A percentile compares a stretch with the other conserved stretches of the same genome.
phyloP scores from a whole-genome alignment of 2,329 filamentous ascomycete species.

The Paecilomyces sp. region DNA sequence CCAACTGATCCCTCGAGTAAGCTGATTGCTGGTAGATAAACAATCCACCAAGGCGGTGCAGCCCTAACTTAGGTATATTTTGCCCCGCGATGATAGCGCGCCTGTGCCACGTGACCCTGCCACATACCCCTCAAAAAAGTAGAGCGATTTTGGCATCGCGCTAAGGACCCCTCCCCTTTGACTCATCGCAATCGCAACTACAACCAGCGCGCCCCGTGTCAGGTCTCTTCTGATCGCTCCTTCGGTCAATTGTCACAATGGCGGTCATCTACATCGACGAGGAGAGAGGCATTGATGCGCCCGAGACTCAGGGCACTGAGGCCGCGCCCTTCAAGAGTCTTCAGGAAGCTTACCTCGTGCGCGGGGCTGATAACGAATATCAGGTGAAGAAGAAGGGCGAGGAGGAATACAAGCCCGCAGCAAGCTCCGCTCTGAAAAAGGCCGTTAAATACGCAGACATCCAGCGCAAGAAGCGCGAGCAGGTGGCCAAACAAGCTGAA shows the following conservation, averaged over 20 bases:
- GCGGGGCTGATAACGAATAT: constrained; percentile 55
- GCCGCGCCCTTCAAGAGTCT: constrained; percentile 74
- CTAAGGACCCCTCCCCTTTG: neutral
- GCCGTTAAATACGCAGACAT: constrained; percentile 63
- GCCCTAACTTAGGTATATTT: neutral
- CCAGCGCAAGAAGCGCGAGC: constrained; percentile 68
- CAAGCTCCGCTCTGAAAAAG: constrained; percentile 82
- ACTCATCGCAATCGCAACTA: neutral
- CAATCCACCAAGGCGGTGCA: neutral
- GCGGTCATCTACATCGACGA: constrained; percentile 68
- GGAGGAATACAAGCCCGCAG: constrained; percentile 72
- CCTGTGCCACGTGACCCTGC: neutral
- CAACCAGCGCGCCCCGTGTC: neutral
- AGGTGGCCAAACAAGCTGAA: constrained; percentile 65
- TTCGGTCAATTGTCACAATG: constrained; percentile 16
- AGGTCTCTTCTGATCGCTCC: neutral
- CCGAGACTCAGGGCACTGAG: constrained; percentile 60
- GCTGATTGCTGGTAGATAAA: neutral
- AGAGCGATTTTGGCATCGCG: neutral
- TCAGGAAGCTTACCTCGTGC: constrained; percentile 67
- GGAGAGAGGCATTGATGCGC: constrained; percentile 66
- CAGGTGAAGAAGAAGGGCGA: constrained; percentile 61
- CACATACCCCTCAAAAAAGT: neutral
- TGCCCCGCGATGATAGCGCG: neutral
- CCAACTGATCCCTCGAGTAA: no score